Conservation (phyloP, 179 eudicot species). For the Actinidia chinensis region DNA sequence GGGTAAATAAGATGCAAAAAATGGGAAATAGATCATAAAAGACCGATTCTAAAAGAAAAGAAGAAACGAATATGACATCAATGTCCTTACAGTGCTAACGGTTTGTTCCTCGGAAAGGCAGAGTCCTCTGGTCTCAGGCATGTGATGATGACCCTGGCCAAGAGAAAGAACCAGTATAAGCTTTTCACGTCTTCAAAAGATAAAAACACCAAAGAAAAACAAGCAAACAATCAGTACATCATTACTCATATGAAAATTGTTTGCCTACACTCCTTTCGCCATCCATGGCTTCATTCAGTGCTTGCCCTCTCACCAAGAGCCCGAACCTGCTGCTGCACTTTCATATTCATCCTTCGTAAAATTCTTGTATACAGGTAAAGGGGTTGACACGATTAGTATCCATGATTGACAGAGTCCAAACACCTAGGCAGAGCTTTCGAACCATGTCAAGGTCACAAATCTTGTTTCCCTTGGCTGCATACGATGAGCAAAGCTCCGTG, state of each 20-base stretch:
- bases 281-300: slow-evolving; percentile 85
- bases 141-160: slow-evolving; percentile 81
- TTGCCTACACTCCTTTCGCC: slow-evolving; percentile 70
- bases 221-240: neutral
- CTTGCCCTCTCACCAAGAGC: slow-evolving; percentile 83
- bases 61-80: slow-evolving; percentile 4
- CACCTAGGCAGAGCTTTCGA: slow-evolving; percentile 81
- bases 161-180: slow-evolving; percentile 13
- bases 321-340: slow-evolving; percentile 77
- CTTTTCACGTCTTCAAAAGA: neutral
- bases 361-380: slow-evolving; percentile 71
- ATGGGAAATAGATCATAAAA: neutral
- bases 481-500: slow-evolving; percentile 13
- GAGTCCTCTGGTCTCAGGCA: slow-evolving; percentile 93
- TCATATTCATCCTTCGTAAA: slow-evolving; percentile 77
- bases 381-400: slow-evolving; percentile 76
- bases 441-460: slow-evolving; percentile 78
- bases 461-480: slow-evolving; percentile 67
- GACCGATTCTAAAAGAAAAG: neutral
- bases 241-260: neutral
- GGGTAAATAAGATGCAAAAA: neutral
- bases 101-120: slow-evolving; percentile 93
- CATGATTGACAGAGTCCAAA: slow-evolving; percentile 78
- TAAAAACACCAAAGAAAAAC: slow-evolving; percentile 5
- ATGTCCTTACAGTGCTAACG: slow-evolving; percentile 60